These are phyloP conservation scores for Penicillium odoratum DNA, from an alignment of 495 filamentous ascomycete species.

Conservation along the genomic window DNA sequence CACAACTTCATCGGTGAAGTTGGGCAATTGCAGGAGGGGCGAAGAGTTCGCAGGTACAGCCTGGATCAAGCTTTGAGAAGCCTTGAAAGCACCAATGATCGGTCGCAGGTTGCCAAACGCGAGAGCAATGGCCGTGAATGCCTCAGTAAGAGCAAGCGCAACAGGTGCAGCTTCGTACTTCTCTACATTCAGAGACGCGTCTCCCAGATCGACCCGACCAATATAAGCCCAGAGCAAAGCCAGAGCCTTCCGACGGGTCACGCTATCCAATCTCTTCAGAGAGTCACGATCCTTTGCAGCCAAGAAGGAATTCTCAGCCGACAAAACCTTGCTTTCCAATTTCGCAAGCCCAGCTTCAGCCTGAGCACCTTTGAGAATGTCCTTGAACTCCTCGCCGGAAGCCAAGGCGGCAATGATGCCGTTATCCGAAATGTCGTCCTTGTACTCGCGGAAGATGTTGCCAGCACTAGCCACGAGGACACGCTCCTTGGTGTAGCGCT, in stretches of 20 bases:
- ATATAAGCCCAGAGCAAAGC: conserved; percentile 94
- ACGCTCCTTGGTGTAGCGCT: conserved; percentile 85
- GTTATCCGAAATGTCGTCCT: conserved; percentile 75
- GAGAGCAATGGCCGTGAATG: conserved; percentile 83
- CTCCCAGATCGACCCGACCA: conserved; percentile 76
- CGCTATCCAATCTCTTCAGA: conserved; percentile 71
- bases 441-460: conserved; percentile 88
- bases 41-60: conserved; percentile 79
- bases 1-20: conserved; percentile 76
- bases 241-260: conserved; percentile 78
- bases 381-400: conserved; percentile 76
- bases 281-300: conserved; percentile 58
- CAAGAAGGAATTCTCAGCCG: conserved; percentile 52
- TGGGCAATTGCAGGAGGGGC: conserved; percentile 87
- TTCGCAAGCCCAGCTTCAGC: conserved; percentile 74
- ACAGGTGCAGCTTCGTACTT: conserved; percentile 82
- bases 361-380: conserved; percentile 68
- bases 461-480: conserved; percentile 90
- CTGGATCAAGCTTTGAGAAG: conserved; percentile 84
- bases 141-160: conserved; percentile 76
- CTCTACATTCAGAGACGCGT: conserved; percentile 67
- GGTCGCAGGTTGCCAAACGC: conserved; percentile 83
- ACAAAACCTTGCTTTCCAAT: conserved; percentile 74
- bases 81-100: conserved; percentile 77
- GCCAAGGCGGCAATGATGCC: conserved; percentile 79